Evolutionary conservation across 305 asterid genomes (phyloP), one percentile per base, ranked within the genome.

Genomic region (Fraxinus baroniana): DNA sequence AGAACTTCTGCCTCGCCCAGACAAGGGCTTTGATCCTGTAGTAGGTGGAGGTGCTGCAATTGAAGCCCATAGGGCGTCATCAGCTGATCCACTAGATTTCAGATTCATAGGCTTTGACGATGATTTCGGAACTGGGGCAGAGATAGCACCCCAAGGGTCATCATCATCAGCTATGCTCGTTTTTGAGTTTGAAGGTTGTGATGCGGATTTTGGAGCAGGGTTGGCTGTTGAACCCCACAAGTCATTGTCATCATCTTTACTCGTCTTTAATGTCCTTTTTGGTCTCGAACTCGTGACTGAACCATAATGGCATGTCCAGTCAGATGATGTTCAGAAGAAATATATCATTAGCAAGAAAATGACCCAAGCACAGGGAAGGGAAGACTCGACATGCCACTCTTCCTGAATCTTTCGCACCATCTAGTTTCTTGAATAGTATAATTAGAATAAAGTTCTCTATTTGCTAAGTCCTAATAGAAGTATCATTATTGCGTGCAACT

Each of bases 1-100:
- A 9, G 83, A 74, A 30, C 89, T 92, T 64, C 97, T 88, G 60
- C 97, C 92, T 85, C 97, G 92, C 62, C 91, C 96, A 7, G 80
- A 86, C 64, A 91, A 80, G 32, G 95, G 95, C 89, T 90, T 94
- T 83, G 86, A 86, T 83, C 89, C 94, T 2, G 95, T 88, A 74
- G 92, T 89, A 8, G 98, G 98, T 24, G 91, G 81, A 80, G 98
- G 97, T 55, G 97, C 97, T n/a, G 97, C 98, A 83, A 94, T 92
- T 15, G 98, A 89, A 26, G 94, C 95, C 98, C 98, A 94, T n/a
- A 93, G 97, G 74, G 93, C 97, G n/a, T 90, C 94, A 80, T 86
- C 93, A 39, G 83, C 93, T 0, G 95, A 78, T 22, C 80, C 89
- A 80, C 87, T 78, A 52, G 93, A 81, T 86, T 85, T 94, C 85